Evolutionary conservation across 31 red algal species (phyloP).

Genomic region (Bonnemaisonia californica): DNA sequence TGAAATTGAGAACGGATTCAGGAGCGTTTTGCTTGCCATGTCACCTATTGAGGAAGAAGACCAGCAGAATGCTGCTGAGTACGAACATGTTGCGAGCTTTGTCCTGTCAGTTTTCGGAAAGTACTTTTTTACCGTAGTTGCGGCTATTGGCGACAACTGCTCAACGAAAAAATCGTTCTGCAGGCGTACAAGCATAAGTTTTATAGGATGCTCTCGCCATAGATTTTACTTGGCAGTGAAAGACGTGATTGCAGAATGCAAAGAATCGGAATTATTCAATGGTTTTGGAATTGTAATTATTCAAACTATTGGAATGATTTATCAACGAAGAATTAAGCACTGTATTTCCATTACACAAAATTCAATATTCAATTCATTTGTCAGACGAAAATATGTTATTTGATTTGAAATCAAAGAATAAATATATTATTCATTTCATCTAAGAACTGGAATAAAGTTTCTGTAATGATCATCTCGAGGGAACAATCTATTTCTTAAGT

Average conservation of each 20-base stretch:
- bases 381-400: too few species aligned
- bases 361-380: too few species aligned
- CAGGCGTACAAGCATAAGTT: neutral
- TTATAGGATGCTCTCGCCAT: neutral
- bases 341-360: too few species aligned
- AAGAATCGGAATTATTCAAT: too few species aligned
- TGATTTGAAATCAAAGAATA: too few species aligned
- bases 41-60: constrained; percentile 3
- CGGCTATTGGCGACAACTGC: neutral
- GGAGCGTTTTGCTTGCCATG: neutral
- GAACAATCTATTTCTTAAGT: too few species aligned
- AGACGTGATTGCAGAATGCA: neutral
- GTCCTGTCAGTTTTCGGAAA: constrained; percentile 8
- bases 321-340: too few species aligned
- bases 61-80: neutral
- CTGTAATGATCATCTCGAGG: too few species aligned
- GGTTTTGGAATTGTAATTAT: too few species aligned
- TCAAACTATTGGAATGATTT: too few species aligned
- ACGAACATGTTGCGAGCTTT: neutral
- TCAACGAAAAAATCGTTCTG: neutral
- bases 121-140: neutral
- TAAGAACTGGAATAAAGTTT: too few species aligned
- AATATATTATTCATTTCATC: too few species aligned
- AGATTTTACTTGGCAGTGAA: neutral
- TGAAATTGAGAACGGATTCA: neutral